Percentiles rank a stretch among this genome's conserved stretches.
These are phyloP conservation scores for Amniculicola lignicola DNA, from an alignment of 495 filamentous ascomycete species.

Conservation along the genomic window DNA sequence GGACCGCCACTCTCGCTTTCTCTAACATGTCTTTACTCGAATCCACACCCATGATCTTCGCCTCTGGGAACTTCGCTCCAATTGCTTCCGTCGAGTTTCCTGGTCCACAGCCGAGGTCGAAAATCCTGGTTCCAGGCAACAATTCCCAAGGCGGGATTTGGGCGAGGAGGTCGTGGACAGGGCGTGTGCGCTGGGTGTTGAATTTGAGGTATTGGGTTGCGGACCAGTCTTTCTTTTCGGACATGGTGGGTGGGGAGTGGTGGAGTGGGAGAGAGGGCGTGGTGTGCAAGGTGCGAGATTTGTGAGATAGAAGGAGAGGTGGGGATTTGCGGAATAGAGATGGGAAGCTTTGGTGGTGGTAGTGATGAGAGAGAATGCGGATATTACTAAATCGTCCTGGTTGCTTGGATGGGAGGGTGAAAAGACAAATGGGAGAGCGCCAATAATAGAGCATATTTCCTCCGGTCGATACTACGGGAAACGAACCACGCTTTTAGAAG, in stretches of 20 bases:
- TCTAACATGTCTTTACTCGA: slow-evolving; percentile 53
- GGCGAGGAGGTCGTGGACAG: slow-evolving; percentile 48
- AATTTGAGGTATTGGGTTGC: slow-evolving; percentile 52
- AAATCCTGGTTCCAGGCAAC: slow-evolving; percentile 31
- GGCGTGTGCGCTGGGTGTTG: slow-evolving; percentile 46
- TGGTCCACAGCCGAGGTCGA: slow-evolving; percentile 57
- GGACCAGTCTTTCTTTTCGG: slow-evolving; percentile 42
- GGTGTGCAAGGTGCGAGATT: background rate
- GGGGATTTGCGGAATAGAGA: background rate
- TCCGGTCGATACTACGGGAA: too few species aligned
- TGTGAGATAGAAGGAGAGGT: background rate
- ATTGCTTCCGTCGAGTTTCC: slow-evolving; percentile 53
- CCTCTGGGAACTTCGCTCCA: slow-evolving; percentile 45
- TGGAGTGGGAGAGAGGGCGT: background rate
- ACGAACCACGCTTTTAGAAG: too few species aligned
- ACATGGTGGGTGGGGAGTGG: background rate
- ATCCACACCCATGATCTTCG: slow-evolving; percentile 52
- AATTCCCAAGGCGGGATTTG: slow-evolving; percentile 40
- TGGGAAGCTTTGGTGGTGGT: background rate
- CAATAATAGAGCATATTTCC: too few species aligned
- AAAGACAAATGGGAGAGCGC: too few species aligned
- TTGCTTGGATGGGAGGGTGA: too few species aligned
- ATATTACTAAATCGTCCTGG: too few species aligned
- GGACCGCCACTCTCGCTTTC: slow-evolving; percentile 40
- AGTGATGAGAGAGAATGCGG: too few species aligned